Evolutionary conservation across 129 eudicot species (phyloP), one percentile per base, ranked within the genome.

Genomic region (Chrysanthemum lavandulifolium): DNA sequence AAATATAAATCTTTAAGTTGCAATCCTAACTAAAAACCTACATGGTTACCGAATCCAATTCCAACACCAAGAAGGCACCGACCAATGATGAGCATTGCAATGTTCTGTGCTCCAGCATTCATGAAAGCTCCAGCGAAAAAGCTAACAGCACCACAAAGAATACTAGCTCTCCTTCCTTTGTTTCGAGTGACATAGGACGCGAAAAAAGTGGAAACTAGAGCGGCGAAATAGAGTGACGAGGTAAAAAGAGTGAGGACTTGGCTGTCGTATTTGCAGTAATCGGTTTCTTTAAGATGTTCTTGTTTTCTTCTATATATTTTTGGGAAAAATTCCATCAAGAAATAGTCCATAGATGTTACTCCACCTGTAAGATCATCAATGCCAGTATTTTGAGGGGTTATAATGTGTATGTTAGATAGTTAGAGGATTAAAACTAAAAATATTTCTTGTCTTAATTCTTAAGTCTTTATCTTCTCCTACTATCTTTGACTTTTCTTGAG

Each of bases 41-140:
- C 95, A 65, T 92, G 98, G 64, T 92, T 92, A 2, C 93, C 96
- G 29, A 92, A 92, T n/a, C 98, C 98, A 76, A 92, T 89, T 73
- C 98, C 98, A 0, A 89, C 45, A 54, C 98, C 98, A 21, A 92
- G 98, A 53, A 92, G 77, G 45, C 83, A 53, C 13, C 98, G 75
- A 47, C 98, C 98, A 8, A 92, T 55, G 69, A 92, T 92, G 27
- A 92, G 86, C 96, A 87, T 92, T 15, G 91, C 85, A 11, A 92
- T 75, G 56, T 92, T 92, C 31, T 78, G 66, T 5, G 98, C 95
- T 43, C 69, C 80, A 0, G 96, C 96, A 58, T 92, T 92, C 58
- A 92, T 63, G 31, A 84, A 33, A 0, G 84, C 98, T 65, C 98
- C 96, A 0, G 45, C 10, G 68, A 92, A 92, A 85, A 92, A 92